Base-by-base conservation (phyloP, 129 eudicot genomes). In the Pittosporum tobira region DNA sequence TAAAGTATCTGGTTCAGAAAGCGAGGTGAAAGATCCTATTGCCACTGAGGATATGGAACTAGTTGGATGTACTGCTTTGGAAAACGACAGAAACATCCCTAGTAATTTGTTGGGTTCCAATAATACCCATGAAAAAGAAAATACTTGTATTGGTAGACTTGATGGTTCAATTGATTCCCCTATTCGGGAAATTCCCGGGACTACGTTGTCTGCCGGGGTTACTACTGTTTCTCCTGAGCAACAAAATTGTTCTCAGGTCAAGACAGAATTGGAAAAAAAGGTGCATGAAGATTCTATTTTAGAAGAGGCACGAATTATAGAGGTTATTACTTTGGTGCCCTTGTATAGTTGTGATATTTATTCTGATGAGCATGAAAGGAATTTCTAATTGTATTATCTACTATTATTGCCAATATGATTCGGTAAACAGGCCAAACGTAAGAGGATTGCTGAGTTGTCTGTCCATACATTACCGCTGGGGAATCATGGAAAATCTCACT, bases 371-470 rank as follows among this genome's bases (percentile, higher is more conserved):
- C 21, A 57, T 30, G 55, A 49, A 34, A 14, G 62, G 31, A 42
- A 23, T 51, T 48, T n/a, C n/a, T n/a, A n/a, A n/a, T 30, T 70
- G 63, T 63, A 16, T 49, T 14, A 3, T 29, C 18, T 37, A 28
- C 56, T 25, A 11, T 37, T 13, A 5, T 59, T 60, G 25, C 20
- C 38, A 15, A 34, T 54, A 18, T 49, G 51, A 65, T 59, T 36
- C 62, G 61, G 36, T 60, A 51, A 62, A 66, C 74, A 90, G 97
- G 94, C 94, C 22, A 90, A 90, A 57, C 95, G 88, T 49, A 81
- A 91, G 70, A 81, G 94, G 69, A 86, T 91, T 36, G 83, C 83
- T 19, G 96, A 83, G 68, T 75, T 91, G 66, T 91, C 94, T 29
- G 63, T 57, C 72, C 75, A 66, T 61, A 62, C 62, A 7, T 49